Conservation (phyloP, 2,329 filamentous ascomycete species). For the Dactylonectria macrodidyma region DNA sequence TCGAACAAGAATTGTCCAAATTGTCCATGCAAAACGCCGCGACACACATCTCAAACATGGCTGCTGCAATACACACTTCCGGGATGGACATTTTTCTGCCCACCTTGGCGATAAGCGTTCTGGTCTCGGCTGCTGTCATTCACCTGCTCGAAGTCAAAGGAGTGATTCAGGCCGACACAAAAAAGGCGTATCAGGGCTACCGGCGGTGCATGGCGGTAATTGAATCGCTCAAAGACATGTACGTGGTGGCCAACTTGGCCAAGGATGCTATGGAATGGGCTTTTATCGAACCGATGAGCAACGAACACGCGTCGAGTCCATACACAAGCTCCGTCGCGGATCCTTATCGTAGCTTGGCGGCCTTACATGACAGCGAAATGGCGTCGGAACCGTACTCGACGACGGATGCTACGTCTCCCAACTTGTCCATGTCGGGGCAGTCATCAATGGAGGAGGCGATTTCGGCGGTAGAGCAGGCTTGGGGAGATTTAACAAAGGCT, state of each 20-base stretch:
- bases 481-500: not conserved
- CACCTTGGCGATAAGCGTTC: slow-evolving; percentile 88
- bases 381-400: not conserved
- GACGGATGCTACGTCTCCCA: not conserved
- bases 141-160: slow-evolving; percentile 73
- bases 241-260: slow-evolving; percentile 27
- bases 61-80: slow-evolving; percentile 78
- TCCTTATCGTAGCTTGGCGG: not conserved
- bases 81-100: slow-evolving; percentile 84
- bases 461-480: not conserved
- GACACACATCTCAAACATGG: slow-evolving; percentile 85
- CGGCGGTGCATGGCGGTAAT: slow-evolving; percentile 24
- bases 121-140: slow-evolving; percentile 91
- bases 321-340: not conserved
- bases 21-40: slow-evolving; percentile 88
- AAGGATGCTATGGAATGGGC: slow-evolving; percentile 29
- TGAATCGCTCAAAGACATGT: slow-evolving; percentile 25
- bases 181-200: slow-evolving; percentile 16
- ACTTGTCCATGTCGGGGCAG: not conserved
- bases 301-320: not conserved
- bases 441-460: not conserved
- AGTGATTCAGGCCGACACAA: slow-evolving; percentile 15
- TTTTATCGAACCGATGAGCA: not conserved
- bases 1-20: slow-evolving; percentile 85
- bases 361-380: not conserved